Conservation (phyloP, 2,329 filamentous ascomycete species). For the Pseudogymnoascus sp. region DNA sequence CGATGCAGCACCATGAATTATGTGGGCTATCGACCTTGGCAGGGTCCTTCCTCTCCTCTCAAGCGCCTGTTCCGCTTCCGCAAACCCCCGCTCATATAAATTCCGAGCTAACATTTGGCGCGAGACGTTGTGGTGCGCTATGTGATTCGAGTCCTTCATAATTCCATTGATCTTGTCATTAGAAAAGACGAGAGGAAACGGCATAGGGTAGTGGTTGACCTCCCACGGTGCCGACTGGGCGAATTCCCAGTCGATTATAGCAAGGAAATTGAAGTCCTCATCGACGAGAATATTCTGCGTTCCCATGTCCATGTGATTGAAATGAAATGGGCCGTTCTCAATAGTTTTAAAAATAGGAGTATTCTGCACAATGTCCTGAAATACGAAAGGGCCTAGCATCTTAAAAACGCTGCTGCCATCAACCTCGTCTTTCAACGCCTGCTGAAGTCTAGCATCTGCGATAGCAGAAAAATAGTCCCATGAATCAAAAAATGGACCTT, state of each 20-base stretch:
- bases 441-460: background rate
- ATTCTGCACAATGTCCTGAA: background rate
- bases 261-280: background rate
- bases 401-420: background rate
- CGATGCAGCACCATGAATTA: background rate
- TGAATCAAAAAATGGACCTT: background rate
- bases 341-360: background rate
- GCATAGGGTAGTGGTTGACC: background rate
- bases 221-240: background rate
- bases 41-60: background rate
- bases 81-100: background rate
- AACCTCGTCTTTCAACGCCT: background rate
- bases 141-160: background rate
- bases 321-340: background rate
- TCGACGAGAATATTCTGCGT: background rate
- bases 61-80: background rate
- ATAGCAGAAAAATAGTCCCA: background rate
- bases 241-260: background rate
- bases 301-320: background rate
- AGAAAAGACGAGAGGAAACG: background rate
- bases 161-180: background rate
- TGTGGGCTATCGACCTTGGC: background rate
- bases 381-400: background rate
- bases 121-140: background rate
- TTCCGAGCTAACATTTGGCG: background rate